These are phyloP conservation scores for Candida chauliodis DNA, from an alignment of 805 yeast species.

Conservation along the genomic window DNA sequence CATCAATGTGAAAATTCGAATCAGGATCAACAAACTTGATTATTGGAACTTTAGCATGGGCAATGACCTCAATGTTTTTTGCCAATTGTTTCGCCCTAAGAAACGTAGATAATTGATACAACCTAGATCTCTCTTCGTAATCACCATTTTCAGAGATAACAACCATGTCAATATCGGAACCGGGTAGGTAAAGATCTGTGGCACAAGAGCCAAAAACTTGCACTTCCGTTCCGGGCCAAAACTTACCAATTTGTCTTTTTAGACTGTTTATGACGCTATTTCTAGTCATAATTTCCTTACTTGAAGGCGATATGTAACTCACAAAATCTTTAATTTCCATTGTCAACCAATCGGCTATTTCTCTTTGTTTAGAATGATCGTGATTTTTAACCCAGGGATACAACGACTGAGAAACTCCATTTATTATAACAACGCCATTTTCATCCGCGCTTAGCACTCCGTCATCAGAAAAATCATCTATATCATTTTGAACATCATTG, in stretches of 20 bases:
- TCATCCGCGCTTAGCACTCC: constrained; percentile 37
- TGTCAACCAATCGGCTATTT: constrained; percentile 83
- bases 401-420: constrained; percentile 23
- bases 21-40: constrained; percentile 79
- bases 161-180: constrained; percentile 94
- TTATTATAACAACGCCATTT: constrained; percentile 6
- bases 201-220: constrained; percentile 94
- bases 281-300: constrained; percentile 64
- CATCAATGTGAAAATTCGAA: constrained; percentile 74
- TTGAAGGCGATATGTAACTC: constrained; percentile 80
- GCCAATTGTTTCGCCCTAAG: constrained; percentile 63
- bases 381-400: constrained; percentile 78
- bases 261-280: constrained; percentile 61
- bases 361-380: constrained; percentile 73
- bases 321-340: constrained; percentile 82
- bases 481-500: constrained; percentile 9
- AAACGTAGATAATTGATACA: constrained; percentile 71
- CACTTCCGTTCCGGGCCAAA: constrained; percentile 79
- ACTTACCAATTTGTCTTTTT: constrained; percentile 44
- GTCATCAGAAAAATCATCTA: constrained; percentile 22
- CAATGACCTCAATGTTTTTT: constrained; percentile 74
- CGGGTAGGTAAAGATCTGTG: constrained; percentile 88
- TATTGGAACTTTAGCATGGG: constrained; percentile 90
- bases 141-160: constrained; percentile 60
- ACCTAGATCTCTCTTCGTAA: constrained; percentile 57